phyloP scores from a whole-genome alignment of 495 filamentous ascomycete genomes.

The Articulospora tetracladia region DNA sequence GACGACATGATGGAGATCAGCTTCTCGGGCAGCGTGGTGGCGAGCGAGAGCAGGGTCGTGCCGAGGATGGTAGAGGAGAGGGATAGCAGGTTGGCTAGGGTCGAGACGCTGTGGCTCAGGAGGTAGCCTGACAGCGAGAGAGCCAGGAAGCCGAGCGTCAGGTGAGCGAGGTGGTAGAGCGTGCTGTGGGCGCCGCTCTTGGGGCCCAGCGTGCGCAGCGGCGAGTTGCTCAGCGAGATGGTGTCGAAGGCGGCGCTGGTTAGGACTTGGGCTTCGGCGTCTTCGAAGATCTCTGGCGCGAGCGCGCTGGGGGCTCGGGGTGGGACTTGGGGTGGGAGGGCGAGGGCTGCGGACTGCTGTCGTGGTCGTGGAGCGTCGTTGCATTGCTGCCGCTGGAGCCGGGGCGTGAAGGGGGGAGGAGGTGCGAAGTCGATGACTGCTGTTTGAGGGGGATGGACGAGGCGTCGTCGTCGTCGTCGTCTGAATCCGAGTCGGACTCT shows the following conservation, averaged over 20 bases:
- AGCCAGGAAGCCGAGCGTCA: slow-evolving; percentile 44
- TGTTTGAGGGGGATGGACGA: slow-evolving; percentile 5
- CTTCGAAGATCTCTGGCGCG: slow-evolving; percentile 15
- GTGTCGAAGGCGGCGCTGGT: background rate
- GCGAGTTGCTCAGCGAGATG: background rate
- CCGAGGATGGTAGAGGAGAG: slow-evolving; percentile 48
- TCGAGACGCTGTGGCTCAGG: slow-evolving; percentile 36
- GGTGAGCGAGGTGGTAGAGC: slow-evolving; percentile 37
- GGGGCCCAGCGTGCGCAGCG: background rate
- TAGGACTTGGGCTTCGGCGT: background rate
- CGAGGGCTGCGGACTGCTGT: background rate
- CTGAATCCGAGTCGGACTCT: slow-evolving; percentile 20
- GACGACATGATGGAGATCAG: slow-evolving; percentile 46
- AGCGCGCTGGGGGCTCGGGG: background rate
- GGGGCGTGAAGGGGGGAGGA: background rate
- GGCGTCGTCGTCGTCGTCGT: slow-evolving; percentile 16
- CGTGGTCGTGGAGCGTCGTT: slow-evolving; percentile 5
- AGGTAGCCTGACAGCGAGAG: slow-evolving; percentile 46
- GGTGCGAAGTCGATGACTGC: background rate
- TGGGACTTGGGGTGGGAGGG: background rate
- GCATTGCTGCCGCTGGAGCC: background rate
- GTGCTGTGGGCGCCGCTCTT: slow-evolving; percentile 17
- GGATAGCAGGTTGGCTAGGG: slow-evolving; percentile 33
- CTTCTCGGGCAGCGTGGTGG: slow-evolving; percentile 54
- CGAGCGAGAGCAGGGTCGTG: slow-evolving; percentile 47